phyloP scores from a whole-genome alignment of 202 grass and related monocot species.

The Setaria italica region DNA sequence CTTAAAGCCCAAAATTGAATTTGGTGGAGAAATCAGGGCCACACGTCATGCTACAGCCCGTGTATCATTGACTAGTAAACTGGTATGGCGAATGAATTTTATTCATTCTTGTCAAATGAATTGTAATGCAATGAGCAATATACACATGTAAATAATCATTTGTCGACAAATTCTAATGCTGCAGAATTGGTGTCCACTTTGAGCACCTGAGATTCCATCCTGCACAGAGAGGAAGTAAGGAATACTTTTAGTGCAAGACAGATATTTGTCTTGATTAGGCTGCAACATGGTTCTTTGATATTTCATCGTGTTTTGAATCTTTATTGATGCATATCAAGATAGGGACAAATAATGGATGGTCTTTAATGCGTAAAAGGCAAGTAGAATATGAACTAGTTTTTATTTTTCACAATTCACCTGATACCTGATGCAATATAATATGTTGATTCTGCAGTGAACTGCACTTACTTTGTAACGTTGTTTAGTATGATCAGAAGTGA shows the following conservation, averaged over 20 bases:
- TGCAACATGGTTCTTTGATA: neutral
- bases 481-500: constrained; percentile 29
- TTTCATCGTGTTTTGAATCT: neutral
- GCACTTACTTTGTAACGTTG: constrained; percentile 34
- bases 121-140: constrained; percentile 25
- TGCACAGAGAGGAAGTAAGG: neutral
- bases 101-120: constrained; percentile 19
- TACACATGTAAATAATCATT: constrained; percentile 35
- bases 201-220: constrained; percentile 26
- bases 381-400: neutral
- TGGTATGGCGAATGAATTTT: neutral
- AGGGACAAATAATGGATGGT: neutral
- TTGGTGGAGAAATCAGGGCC: neutral
- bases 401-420: neutral
- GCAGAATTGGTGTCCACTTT: constrained; percentile 10
- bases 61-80: neutral
- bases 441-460: neutral
- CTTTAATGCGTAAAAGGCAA: neutral
- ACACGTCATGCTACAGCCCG: neutral
- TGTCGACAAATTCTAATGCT: neutral
- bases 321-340: neutral
- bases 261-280: neutral
- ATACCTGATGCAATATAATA: neutral
- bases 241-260: constrained; percentile 6
- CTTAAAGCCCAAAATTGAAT: constrained; percentile 4